These are phyloP conservation scores for Tilletia setariae DNA, from an alignment of 1,284 basidiomycete genomes.

Conservation along the genomic window DNA sequence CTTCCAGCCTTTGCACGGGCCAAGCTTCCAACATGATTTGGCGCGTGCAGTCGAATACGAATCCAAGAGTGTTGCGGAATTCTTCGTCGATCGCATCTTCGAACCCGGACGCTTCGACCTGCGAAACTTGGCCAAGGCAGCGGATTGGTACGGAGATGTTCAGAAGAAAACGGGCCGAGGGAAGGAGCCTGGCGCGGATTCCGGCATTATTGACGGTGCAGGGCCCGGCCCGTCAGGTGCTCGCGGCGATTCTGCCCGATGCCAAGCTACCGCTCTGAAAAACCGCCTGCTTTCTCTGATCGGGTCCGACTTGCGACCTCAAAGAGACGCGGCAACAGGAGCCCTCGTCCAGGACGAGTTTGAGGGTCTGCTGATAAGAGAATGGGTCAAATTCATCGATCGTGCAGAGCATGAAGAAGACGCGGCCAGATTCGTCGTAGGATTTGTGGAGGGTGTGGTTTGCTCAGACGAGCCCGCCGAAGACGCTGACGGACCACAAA, in stretches of 20 bases:
- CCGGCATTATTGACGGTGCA: background rate
- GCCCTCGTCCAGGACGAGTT: constrained; percentile 33
- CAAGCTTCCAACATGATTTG: constrained; percentile 40
- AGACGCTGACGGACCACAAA: background rate
- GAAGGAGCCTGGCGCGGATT: background rate
- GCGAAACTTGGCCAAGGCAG: background rate
- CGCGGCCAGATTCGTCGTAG: constrained; percentile 41
- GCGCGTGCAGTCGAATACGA: constrained; percentile 24
- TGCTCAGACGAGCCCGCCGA: constrained; percentile 1
- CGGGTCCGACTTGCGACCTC: constrained; percentile 28
- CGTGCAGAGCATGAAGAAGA: constrained; percentile 45
- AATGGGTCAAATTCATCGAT: constrained; percentile 47
- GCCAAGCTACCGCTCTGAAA: background rate
- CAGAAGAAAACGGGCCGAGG: background rate
- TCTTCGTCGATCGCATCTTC: constrained; percentile 41
- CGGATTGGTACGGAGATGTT: background rate
- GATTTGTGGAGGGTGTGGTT: background rate
- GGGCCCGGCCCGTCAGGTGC: background rate
- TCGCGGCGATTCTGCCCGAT: background rate
- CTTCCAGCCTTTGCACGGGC: constrained; percentile 41
- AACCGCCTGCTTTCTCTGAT: constrained; percentile 18
- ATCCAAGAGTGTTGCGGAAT: constrained; percentile 28
- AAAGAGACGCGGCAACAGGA: constrained; percentile 31
- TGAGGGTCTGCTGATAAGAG: constrained; percentile 28
- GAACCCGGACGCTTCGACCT: constrained; percentile 39